Percentiles rank a stretch among this genome's conserved stretches.
phyloP scores from a whole-genome alignment of 75 land plant species.

The Pinus taeda region DNA sequence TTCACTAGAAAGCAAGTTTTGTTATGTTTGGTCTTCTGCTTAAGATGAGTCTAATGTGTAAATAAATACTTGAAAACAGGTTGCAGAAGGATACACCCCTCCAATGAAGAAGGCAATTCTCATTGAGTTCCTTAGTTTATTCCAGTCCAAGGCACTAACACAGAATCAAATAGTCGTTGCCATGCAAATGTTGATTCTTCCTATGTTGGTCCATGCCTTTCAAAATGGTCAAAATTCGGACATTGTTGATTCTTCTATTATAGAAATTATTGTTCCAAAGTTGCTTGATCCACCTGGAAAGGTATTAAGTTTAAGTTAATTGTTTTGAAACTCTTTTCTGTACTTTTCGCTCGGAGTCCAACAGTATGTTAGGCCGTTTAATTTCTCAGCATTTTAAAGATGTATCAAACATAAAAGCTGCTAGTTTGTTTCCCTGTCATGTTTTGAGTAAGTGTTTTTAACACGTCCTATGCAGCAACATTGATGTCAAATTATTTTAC shows the following conservation, averaged over 20 bases:
- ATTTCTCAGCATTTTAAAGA: conserved; percentile 1
- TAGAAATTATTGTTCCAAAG: conserved; percentile 94
- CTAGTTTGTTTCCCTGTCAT: background rate
- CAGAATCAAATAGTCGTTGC: conserved; percentile 91
- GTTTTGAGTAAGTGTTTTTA: background rate
- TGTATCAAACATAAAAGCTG: background rate
- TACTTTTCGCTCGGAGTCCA: background rate
- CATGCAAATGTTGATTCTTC: conserved; percentile 99
- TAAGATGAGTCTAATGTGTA: background rate
- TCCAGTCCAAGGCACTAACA: conserved; percentile 74
- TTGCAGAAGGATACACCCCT: conserved; percentile 93
- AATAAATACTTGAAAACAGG: conserved; percentile 54
- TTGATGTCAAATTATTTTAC: background rate
- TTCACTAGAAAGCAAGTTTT: background rate
- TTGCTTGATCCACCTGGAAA: conserved; percentile 98
- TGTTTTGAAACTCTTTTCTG: background rate
- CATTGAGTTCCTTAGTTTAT: conserved; percentile 73
- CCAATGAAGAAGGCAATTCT: conserved; percentile 84
- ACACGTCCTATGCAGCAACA: background rate
- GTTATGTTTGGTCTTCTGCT: background rate
- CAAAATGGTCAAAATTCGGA: conserved; percentile 94
- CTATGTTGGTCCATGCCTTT: conserved; percentile 94
- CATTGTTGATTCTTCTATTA: conserved; percentile 76
- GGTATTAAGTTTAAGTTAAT: conserved; percentile 29
- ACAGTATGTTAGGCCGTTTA: background rate